A percentile compares a stretch with the other conserved stretches of the same genome.
These are phyloP conservation scores for Paramarasmius palmivorus DNA, from an alignment of 1,284 basidiomycete genomes.

Conservation along the genomic window DNA sequence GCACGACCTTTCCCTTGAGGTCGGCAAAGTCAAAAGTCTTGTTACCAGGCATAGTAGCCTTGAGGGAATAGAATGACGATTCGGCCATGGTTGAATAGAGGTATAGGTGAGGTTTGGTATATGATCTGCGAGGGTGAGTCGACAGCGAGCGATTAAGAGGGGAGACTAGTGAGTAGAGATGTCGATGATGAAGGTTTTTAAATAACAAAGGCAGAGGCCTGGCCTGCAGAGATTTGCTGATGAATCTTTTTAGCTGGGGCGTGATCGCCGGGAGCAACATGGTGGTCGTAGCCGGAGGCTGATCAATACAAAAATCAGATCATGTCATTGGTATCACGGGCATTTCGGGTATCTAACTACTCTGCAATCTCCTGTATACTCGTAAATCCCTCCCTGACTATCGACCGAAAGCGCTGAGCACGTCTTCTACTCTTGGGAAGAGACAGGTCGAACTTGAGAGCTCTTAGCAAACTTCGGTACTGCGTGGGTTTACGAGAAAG, in stretches of 20 bases:
- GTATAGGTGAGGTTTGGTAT: background rate
- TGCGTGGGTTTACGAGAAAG: constrained; percentile 54
- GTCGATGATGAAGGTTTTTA: background rate
- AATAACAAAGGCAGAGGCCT: background rate
- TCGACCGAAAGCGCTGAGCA: constrained; percentile 40
- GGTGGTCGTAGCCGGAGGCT: background rate
- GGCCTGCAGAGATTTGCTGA: constrained; percentile 5
- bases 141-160: too few relatives aligned
- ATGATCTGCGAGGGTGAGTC: background rate
- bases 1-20: constrained; percentile 73
- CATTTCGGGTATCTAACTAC: constrained; percentile 7
- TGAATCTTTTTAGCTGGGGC: constrained; percentile 16
- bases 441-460: constrained; percentile 51
- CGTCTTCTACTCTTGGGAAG: constrained; percentile 43
- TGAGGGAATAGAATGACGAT: constrained; percentile 62
- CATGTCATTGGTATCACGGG: background rate
- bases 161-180: background rate
- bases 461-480: constrained; percentile 48
- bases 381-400: constrained; percentile 51
- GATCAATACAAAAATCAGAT: background rate
- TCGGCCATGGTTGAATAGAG: constrained; percentile 27
- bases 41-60: constrained; percentile 56
- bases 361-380: constrained; percentile 29
- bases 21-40: constrained; percentile 62
- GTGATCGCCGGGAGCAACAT: constrained; percentile 23